Evolutionary conservation across 805 yeast genomes (phyloP).

Genomic region (Yamadazyma philogaea): DNA sequence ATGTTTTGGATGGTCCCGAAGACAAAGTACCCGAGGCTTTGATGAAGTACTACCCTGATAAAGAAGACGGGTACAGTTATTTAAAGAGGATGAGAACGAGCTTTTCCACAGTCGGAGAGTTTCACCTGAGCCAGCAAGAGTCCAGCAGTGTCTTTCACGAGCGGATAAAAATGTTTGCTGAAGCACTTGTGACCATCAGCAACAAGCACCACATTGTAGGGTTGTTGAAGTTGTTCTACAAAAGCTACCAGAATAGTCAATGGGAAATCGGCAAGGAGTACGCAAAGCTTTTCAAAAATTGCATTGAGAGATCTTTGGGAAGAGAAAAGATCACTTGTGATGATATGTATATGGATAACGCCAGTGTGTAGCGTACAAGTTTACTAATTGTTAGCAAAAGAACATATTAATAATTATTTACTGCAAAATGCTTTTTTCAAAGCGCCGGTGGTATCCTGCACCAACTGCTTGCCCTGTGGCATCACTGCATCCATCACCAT

Average conservation of each 20-base stretch:
- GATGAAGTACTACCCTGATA: conserved; percentile 15
- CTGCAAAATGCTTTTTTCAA: conserved; percentile 25
- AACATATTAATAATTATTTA: conserved; percentile 1
- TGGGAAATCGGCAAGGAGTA: conserved; percentile 61
- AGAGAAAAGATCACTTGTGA: conserved; percentile 44
- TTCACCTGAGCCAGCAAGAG: conserved; percentile 8
- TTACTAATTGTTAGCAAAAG: not conserved
- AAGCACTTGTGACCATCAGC: conserved; percentile 34
- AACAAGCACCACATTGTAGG: conserved; percentile 55
- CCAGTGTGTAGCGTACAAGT: not conserved
- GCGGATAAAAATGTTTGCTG: conserved; percentile 40
- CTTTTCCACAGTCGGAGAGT: conserved; percentile 35
- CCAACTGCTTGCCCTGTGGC: conserved; percentile 31
- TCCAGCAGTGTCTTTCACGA: conserved; percentile 31
- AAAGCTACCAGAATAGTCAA: conserved; percentile 32
- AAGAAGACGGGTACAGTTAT: conserved; percentile 45
- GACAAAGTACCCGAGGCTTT: conserved; percentile 21
- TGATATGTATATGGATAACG: conserved; percentile 40
- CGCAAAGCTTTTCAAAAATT: conserved; percentile 50
- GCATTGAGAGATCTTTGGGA: conserved; percentile 55
- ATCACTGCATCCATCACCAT: conserved; percentile 46
- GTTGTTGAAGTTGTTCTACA: conserved; percentile 44
- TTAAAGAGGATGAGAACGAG: conserved; percentile 51
- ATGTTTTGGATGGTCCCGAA: conserved; percentile 48
- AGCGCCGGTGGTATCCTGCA: conserved; percentile 29